phyloP scores from a whole-genome alignment of 345 rosid genomes.

The Microthlaspi erraticum region DNA sequence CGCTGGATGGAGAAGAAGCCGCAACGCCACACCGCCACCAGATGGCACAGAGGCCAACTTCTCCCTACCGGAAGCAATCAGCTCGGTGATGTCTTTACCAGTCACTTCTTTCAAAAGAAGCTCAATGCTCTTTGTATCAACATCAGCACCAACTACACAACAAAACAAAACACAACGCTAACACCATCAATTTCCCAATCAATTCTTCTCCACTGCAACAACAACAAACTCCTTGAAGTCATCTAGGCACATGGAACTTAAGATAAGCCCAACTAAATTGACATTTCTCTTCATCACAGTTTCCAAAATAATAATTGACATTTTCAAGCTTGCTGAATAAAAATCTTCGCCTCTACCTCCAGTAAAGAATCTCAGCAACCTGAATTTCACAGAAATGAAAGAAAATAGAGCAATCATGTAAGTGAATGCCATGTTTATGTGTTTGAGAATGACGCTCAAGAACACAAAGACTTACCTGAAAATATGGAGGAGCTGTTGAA shows the following conservation, averaged over 20 bases:
- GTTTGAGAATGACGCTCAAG: conserved; percentile 17
- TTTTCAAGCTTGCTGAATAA: no score
- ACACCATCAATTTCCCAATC: neutral
- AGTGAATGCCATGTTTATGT: neutral
- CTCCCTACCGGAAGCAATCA: no score
- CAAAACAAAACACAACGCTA: conserved; percentile 21
- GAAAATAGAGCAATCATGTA: neutral
- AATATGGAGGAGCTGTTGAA: conserved; percentile 92
- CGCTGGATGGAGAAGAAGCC: conserved; percentile 52
- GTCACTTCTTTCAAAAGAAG: conserved; percentile 57
- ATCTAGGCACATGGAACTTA: no score
- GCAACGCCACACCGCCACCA: conserved; percentile 60
- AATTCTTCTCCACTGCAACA: neutral
- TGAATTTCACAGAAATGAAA: conserved; percentile 38
- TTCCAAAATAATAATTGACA: no score
- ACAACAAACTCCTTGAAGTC: neutral
- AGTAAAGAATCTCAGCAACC: conserved; percentile 70
- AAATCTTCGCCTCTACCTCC: no score
- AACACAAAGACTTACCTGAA: conserved; percentile 62
- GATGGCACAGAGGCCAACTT: no score
- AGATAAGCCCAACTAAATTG: no score
- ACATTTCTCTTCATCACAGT: no score
- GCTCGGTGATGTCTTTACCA: conserved; percentile 72
- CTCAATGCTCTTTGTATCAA: conserved; percentile 66
- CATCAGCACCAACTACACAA: conserved; percentile 66